Evolutionary conservation across 1,284 basidiomycete genomes (phyloP), one percentile per base, ranked within the genome.

Genomic region (Malassezia yamatoensis): DNA sequence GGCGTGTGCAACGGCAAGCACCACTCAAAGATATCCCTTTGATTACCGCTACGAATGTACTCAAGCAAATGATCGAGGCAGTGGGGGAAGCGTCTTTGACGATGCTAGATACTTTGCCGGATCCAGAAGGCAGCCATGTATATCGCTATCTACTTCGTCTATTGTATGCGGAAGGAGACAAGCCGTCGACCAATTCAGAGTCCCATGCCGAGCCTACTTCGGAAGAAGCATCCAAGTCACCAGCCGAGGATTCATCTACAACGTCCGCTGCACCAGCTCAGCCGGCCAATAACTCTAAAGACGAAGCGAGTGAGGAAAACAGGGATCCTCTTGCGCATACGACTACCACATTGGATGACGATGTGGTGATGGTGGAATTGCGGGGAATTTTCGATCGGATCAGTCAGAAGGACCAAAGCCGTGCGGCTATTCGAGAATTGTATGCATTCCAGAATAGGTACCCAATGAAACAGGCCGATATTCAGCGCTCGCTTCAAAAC

Each of bases 1-100:
- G 86, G 16, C 80, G 94, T 57, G 87, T 89, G 2, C 85, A 85
- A 4, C 89, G 89, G 69, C 86, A 86, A 60, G 83, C 96, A 0
- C 90, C 93, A 2, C 86, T 94, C 66, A 90, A 89, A 39, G 94
- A 98, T 70, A 87, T 98, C 87, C 94, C 94, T 2, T 77, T 98
- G 64, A 81, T 93, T 54, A 98, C 94, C 1, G 87, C 96, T 76
- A 99, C 98, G 79, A 68, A 70, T 35, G 67, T 72, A 18, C 55
- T 74, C 8, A 62, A 61, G 29, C 91, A 71, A 49, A 53, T 68
- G n/a, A 60, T 58, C 8, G 63, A 63, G 24, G 51, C 58, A 29
- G 62, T 62, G 42, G 66, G 66, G 9, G 72, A 74, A 21, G 63
- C 68, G 10, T 60, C 66, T 24, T 40, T 72, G 34, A 53, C 59